These are phyloP conservation scores for Teunomyces cretensis DNA, from an alignment of 805 yeast genomes.

Conservation along the genomic window DNA sequence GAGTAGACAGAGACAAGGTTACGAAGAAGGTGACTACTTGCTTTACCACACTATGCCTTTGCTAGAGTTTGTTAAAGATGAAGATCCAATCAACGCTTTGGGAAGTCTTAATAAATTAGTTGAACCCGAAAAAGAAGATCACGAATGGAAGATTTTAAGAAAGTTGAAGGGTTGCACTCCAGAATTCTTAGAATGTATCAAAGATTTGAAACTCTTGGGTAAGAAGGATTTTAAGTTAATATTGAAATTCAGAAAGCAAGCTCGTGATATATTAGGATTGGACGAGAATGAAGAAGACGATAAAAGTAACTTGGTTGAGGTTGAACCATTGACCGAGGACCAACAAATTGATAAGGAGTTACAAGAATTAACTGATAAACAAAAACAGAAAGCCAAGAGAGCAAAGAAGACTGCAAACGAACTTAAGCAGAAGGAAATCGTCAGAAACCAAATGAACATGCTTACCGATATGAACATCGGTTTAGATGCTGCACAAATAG, in stretches of 20 bases:
- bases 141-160: conserved; percentile 69
- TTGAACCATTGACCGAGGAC: conserved; percentile 77
- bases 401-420: conserved; percentile 84
- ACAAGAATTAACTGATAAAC: conserved; percentile 67
- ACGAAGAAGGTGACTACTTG: conserved; percentile 86
- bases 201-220: conserved; percentile 92
- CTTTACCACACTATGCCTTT: conserved; percentile 70
- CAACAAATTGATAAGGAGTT: conserved; percentile 87
- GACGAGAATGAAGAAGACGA: conserved; percentile 54
- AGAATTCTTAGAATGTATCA: conserved; percentile 79
- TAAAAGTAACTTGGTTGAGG: conserved; percentile 53
- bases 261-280: conserved; percentile 73
- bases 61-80: conserved; percentile 77
- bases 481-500: conserved; percentile 83
- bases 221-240: conserved; percentile 87
- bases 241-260: conserved; percentile 84
- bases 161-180: conserved; percentile 75
- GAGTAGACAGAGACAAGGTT: conserved; percentile 90
- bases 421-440: conserved; percentile 78
- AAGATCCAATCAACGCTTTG: conserved; percentile 78
- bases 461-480: conserved; percentile 90
- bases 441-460: conserved; percentile 95
- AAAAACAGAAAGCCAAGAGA: conserved; percentile 67
- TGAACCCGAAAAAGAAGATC: conserved; percentile 53
- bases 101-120: conserved; percentile 71